A percentile compares a stretch with the other conserved stretches of the same genome.
Conservation (phyloP, 176 grass and related monocot genomes). For the Oryza longistaminata region DNA sequence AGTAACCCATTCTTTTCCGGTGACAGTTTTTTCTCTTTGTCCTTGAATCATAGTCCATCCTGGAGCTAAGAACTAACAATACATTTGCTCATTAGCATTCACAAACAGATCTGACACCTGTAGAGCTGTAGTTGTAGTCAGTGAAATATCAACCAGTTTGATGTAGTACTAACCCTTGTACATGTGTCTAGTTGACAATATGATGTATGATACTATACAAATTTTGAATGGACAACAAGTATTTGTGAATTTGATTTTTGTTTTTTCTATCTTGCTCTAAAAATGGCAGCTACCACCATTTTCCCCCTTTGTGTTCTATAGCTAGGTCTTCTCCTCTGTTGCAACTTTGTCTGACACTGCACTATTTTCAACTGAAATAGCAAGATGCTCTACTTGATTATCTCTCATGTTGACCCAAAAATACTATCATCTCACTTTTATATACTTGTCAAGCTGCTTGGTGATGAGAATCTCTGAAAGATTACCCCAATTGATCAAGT, state of each 20-base stretch:
- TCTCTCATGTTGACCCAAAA: neutral
- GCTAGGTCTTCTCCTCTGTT: conserved; percentile 16
- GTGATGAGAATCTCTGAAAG: neutral
- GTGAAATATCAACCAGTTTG: conserved; percentile 18
- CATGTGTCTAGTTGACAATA: conserved; percentile 36
- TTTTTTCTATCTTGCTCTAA: neutral
- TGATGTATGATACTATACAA: conserved; percentile 23
- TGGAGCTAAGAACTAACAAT: conserved; percentile 54
- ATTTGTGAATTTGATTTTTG: conserved; percentile 32
- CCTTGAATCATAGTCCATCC: neutral
- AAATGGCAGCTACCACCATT: conserved; percentile 2
- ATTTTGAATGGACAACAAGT: conserved; percentile 28
- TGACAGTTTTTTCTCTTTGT: neutral
- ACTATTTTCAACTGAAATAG: neutral
- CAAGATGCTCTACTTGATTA: neutral
- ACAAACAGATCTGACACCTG: conserved; percentile 26
- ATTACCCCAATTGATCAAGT: neutral
- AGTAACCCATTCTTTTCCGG: conserved; percentile 23
- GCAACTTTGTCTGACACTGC: conserved; percentile 6
- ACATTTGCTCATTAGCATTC: neutral
- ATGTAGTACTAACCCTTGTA: conserved; percentile 24
- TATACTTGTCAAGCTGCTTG: neutral
- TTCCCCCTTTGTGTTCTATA: conserved; percentile 11
- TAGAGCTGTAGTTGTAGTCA: conserved; percentile 25
- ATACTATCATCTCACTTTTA: neutral